phyloP scores from a whole-genome alignment of 2,329 filamentous ascomycete species.

The Talaromyces verruculosus region DNA sequence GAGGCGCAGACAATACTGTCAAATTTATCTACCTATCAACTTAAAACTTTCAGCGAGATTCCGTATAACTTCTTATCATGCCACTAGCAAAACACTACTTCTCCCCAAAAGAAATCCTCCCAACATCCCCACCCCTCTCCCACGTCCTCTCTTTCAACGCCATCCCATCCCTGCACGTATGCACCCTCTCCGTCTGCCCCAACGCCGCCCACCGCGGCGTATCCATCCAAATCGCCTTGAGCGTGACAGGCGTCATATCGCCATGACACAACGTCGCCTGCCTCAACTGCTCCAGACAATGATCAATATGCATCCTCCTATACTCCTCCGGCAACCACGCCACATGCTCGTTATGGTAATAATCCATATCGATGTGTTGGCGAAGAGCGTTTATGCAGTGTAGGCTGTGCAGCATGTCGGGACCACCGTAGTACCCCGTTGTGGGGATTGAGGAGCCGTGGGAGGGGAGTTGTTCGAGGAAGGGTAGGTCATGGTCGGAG shows the following conservation, averaged over 20 bases:
- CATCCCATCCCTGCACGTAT: slow-evolving; percentile 19
- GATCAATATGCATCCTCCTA: slow-evolving; percentile 24
- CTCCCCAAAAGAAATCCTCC: slow-evolving; percentile 11
- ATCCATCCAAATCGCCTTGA: slow-evolving; percentile 23
- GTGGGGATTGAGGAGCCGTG: slow-evolving; percentile 13
- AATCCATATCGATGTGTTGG: slow-evolving; percentile 23
- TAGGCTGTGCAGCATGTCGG: slow-evolving; percentile 24
- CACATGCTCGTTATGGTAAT: slow-evolving; percentile 21
- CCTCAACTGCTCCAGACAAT: slow-evolving; percentile 23
- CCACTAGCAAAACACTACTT: not conserved
- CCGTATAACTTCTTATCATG: not conserved
- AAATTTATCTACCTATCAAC: not conserved
- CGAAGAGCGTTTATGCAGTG: slow-evolving; percentile 24
- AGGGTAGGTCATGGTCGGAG: not conserved
- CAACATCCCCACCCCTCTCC: slow-evolving; percentile 11
- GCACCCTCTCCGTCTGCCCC: slow-evolving; percentile 18
- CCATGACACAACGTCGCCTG: slow-evolving; percentile 23
- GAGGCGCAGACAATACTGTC: not conserved
- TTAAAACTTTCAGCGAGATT: not conserved
- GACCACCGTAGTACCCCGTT: slow-evolving; percentile 22
- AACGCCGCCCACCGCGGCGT: slow-evolving; percentile 16
- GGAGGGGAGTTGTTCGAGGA: slow-evolving; percentile 3
- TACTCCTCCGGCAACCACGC: slow-evolving; percentile 20
- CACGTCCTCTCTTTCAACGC: slow-evolving; percentile 16
- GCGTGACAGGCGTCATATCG: slow-evolving; percentile 24